Conservation (phyloP, 1,284 basidiomycete species). For the Malassezia equina region DNA sequence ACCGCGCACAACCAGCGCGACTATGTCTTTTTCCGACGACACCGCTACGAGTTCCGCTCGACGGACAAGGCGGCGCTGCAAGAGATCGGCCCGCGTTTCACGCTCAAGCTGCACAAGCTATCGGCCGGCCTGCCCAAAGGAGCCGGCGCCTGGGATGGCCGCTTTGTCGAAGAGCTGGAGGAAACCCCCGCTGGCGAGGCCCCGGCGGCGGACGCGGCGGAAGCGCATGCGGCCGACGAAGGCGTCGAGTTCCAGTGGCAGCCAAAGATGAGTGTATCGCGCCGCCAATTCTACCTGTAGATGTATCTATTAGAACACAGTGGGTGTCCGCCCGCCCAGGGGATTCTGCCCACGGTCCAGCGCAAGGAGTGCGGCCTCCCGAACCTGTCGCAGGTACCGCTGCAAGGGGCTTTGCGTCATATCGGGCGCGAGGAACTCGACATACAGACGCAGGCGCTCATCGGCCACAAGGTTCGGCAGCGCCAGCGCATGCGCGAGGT, state of each 20-base stretch:
- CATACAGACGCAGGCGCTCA: conserved; percentile 73
- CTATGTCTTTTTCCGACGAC: conserved; percentile 91
- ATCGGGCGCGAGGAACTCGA: conserved; percentile 57
- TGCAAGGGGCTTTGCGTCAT: conserved; percentile 23
- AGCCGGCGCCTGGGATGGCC: conserved; percentile 56
- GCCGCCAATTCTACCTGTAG: conserved; percentile 36
- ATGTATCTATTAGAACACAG: not conserved
- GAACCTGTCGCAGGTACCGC: conserved; percentile 37
- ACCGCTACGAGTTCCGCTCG: conserved; percentile 87
- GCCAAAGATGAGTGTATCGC: conserved; percentile 38
- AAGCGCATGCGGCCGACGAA: conserved; percentile 20
- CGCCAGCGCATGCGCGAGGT: conserved; percentile 66
- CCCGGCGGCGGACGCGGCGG: not conserved
- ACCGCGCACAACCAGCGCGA: conserved; percentile 96
- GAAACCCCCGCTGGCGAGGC: conserved; percentile 19
- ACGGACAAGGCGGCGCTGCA: conserved; percentile 72
- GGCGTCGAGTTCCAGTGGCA: conserved; percentile 44
- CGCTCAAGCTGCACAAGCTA: conserved; percentile 79
- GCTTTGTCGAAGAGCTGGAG: conserved; percentile 48
- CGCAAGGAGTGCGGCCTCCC: conserved; percentile 27
- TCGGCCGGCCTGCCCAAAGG: conserved; percentile 70
- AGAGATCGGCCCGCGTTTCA: conserved; percentile 96
- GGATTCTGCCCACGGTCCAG: conserved; percentile 14
- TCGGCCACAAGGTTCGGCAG: conserved; percentile 78
- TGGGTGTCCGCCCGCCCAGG: conserved; percentile 2